Conservation (phyloP, 2,329 filamentous ascomycete genomes). For the Gliomastix tumulicola region DNA sequence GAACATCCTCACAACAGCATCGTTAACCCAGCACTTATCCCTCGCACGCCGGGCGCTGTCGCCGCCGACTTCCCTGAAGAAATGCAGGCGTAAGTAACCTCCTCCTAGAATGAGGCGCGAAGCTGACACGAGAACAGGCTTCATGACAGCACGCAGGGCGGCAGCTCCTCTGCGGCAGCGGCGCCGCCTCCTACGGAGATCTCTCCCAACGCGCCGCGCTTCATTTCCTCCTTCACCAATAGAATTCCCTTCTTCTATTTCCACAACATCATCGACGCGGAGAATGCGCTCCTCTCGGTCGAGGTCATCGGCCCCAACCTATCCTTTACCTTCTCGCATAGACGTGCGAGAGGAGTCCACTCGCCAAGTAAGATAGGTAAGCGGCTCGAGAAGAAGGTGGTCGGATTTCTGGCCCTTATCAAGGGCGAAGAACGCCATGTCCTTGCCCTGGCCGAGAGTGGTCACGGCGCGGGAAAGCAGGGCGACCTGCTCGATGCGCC, state of each 20-base stretch:
- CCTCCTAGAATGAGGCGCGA: too few species aligned
- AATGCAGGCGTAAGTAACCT: too few species aligned
- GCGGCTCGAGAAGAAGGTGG: slow-evolving; percentile 18
- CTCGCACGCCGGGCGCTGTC: too few species aligned
- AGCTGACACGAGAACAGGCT: too few species aligned
- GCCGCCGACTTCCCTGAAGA: too few species aligned
- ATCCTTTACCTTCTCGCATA: slow-evolving; percentile 18
- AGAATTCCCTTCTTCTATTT: slow-evolving; percentile 17
- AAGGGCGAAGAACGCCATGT: slow-evolving; percentile 12
- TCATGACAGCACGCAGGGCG: too few species aligned
- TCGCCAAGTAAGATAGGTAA: slow-evolving; percentile 1
- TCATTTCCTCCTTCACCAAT: slow-evolving; percentile 12
- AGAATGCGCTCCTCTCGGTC: slow-evolving; percentile 13
- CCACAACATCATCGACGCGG: slow-evolving; percentile 17
- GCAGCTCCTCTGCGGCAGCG: too few species aligned
- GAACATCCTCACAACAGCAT: too few species aligned
- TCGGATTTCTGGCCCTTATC: slow-evolving; percentile 20
- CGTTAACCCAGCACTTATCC: too few species aligned
- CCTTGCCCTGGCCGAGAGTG: slow-evolving; percentile 23
- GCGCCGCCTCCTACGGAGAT: too few species aligned
- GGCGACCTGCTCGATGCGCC: slow-evolving; percentile 20
- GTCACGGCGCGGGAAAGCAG: slow-evolving; percentile 16
- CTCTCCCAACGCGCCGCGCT: slow-evolving; percentile 8
- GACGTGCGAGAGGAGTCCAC: slow-evolving; percentile 7
- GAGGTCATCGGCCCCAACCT: slow-evolving; percentile 24